These are phyloP conservation scores for Polyporus tsugae DNA, from an alignment of 1,284 basidiomycete species.

Conservation along the genomic window DNA sequence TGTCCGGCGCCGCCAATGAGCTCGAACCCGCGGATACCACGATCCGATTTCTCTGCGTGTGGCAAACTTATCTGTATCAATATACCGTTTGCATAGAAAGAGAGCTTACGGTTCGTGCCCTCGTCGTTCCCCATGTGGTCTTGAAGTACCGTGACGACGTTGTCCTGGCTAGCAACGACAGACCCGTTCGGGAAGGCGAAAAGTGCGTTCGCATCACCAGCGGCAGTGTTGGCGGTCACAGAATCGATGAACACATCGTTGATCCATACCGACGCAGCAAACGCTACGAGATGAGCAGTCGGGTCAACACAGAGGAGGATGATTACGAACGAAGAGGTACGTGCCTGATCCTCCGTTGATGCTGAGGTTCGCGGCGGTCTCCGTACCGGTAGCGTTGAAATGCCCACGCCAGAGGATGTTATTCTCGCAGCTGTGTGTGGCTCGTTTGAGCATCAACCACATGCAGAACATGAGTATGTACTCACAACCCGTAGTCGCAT, in stretches of 20 bases:
- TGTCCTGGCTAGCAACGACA: conserved; percentile 60
- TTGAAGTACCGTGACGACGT: conserved; percentile 81
- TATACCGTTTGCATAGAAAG: background rate
- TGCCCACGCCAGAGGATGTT: conserved; percentile 83
- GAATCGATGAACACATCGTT: conserved; percentile 78
- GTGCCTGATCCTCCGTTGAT: conserved; percentile 83
- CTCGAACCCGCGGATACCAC: conserved; percentile 78
- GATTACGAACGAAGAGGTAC: conserved; percentile 19
- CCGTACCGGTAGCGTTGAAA: conserved; percentile 66
- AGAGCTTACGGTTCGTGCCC: conserved; percentile 39
- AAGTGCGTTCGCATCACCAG: conserved; percentile 47
- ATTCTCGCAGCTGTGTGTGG: conserved; percentile 71
- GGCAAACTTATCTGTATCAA: background rate
- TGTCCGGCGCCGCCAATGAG: conserved; percentile 56
- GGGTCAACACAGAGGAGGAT: background rate
- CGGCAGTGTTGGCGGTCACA: conserved; percentile 40
- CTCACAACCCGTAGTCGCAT: conserved; percentile 85
- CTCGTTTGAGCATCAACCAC: background rate
- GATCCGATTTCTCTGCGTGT: conserved; percentile 64
- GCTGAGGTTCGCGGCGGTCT: conserved; percentile 71
- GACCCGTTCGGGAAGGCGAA: conserved; percentile 68
- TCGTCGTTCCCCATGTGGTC: conserved; percentile 86
- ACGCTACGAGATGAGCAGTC: conserved; percentile 50
- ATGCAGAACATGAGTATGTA: conserved; percentile 22
- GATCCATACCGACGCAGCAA: conserved; percentile 84